phyloP scores from a whole-genome alignment of 208 protist genomes.

The Leishmania aethiopica region DNA sequence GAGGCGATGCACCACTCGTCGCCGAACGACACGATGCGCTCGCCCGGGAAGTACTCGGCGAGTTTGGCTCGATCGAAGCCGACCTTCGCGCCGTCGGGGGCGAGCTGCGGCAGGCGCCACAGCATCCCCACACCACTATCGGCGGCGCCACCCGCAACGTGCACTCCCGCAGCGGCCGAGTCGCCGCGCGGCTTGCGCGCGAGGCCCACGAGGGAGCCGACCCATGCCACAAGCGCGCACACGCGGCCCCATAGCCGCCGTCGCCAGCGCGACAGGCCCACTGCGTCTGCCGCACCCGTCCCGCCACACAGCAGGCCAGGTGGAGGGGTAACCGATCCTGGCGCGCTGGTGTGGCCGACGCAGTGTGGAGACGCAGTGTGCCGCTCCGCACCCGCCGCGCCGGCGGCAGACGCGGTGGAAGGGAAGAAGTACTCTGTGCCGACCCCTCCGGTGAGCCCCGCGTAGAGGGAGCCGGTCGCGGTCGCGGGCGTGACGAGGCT shows the following conservation, averaged over 20 bases:
- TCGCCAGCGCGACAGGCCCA: neutral
- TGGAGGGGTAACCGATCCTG: neutral
- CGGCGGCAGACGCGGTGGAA: neutral
- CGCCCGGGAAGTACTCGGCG: conserved; percentile 15
- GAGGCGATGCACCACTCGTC: conserved; percentile 22
- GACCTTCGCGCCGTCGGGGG: neutral
- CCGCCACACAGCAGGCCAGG: neutral
- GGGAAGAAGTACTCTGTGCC: conserved; percentile 3
- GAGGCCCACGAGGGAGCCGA: conserved; percentile 21
- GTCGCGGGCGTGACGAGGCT: neutral
- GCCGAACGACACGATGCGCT: conserved; percentile 38
- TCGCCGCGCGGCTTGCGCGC: neutral
- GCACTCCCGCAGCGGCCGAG: neutral
- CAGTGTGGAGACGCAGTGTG: neutral
- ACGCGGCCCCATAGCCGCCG: conserved; percentile 6
- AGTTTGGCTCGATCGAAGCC: conserved; percentile 7
- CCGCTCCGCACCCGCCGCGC: neutral
- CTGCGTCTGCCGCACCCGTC: neutral
- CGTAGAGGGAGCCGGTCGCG: conserved; percentile 3
- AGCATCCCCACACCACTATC: neutral
- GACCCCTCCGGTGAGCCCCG: conserved; percentile 6
- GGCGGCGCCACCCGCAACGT: neutral
- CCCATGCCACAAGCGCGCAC: conserved; percentile 17
- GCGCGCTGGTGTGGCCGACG: neutral
- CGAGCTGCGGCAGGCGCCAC: neutral